Evolutionary conservation across 2,329 filamentous ascomycete species (phyloP), one percentile per base, ranked within the genome.

Genomic region (Orbilia oligospora): DNA sequence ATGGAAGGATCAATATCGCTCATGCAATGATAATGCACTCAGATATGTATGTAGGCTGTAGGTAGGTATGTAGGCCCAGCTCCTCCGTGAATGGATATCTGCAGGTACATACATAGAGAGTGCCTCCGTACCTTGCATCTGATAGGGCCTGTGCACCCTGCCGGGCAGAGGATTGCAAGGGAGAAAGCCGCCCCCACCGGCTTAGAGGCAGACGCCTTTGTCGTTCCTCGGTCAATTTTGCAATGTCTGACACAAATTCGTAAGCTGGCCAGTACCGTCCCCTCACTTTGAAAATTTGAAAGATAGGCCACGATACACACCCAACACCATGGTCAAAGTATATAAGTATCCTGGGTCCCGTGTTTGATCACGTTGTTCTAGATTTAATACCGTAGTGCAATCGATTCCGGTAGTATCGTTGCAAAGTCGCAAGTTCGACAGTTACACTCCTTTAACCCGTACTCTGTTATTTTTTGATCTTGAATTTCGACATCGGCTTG

Each of bases 141-240:
- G 75, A 78, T 78, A 71, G 73, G 68, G 63, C 68, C 51, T 41
- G 46, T 33, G 46, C 64, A 71, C 61, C 69, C 46, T 72, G 51
- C 41, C 51, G 51, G 51, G 38, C 38, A 9, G 24, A 66, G 36
- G 46, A 61, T 70, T 51, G 12, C 12, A 41, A 58, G 56, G 61
- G 33, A 53, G 18, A n/a, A 30, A 58, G 53, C 53, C 53, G 63
- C 75, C 72, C 75, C 75, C 75, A 72, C 75, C 30, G 9, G 30
- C 30, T 18, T 41, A 44, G 10, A 44, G 36, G 24, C 18, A n/a
- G n/a, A n/a, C n/a, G n/a, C 20, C 20, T 41, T 61, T 44, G 33
- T 65, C 20, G n/a, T 46, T 36, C 24, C 41, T 61, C 51, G 53
- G 63, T 63, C 53, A 49, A 56, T 58, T 67, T 67, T 72, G 68